Base-by-base conservation (phyloP, 176 grass and related monocot genomes). In the Microstegium vimineum region DNA sequence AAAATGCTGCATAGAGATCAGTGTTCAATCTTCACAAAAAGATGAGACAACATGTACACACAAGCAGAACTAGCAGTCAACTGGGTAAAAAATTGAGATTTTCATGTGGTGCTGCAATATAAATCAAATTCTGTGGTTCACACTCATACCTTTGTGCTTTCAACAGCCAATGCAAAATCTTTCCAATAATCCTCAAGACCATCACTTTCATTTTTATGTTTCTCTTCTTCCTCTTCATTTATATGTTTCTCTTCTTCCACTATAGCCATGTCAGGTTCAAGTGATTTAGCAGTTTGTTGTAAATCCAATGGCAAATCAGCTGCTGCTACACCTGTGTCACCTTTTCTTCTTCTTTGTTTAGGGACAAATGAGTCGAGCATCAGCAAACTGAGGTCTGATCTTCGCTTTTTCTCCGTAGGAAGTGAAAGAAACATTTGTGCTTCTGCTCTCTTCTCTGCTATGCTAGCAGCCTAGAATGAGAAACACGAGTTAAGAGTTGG, bases 121-220 rank as follows among this genome's bases (percentile, higher is more conserved):
- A 51, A 69, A 36, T 52, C 26, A 83, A 82, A 69, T 28, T 62
- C 10, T 71, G 76, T 38, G 51, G 28, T 76, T 37, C 54, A n/a
- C 83, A 88, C 32, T 62, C 30, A 16, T 78, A 98, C 95, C 95
- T 93, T 98, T 68, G 95, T 77, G 77, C 83, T 93, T 84, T 98
- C 92, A 83, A 94, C 82, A 71, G 95, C 92, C 77, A 98, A 15
- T 43, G 95, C 89, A 77, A 91, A 93, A 67, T 95, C 95, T 63
- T 91, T 98, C 95, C 92, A 98, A 60, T 95, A 68, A 86, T 94
- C 92, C 25, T 98, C 92, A 22, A 98, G 74, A 64, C 84, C 92
- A 89, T 99, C 96, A 83, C 65, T 90, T 73, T 90, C 82, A 5
- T 82, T 86, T 87, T 80, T 77, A 46, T 59, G 41, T 66, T 80